Conservation (phyloP, 2,329 filamentous ascomycete genomes). For the Immersiporthe knoxdaviesiana region DNA sequence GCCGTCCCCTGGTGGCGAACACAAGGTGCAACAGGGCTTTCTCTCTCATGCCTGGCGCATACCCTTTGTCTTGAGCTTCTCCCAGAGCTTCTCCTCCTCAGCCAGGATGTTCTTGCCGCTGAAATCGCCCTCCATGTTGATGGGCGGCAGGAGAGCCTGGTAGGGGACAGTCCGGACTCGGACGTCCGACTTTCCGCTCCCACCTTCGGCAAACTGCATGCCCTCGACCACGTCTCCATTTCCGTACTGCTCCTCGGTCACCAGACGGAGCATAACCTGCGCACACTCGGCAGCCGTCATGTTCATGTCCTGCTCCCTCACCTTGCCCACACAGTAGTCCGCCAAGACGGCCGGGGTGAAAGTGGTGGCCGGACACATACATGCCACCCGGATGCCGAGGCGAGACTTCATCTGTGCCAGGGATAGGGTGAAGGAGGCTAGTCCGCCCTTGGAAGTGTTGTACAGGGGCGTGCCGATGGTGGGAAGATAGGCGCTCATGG, state of each 20-base stretch:
- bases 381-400: constrained; percentile 21
- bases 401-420: constrained; percentile 27
- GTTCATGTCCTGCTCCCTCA: constrained; percentile 25
- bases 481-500: constrained; percentile 17
- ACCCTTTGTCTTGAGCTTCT: constrained; percentile 28
- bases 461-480: constrained; percentile 25
- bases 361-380: constrained; percentile 27
- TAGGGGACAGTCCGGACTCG: constrained; percentile 23
- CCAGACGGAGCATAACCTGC: constrained; percentile 23
- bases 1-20: neutral
- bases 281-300: constrained; percentile 27
- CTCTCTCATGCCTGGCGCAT: neutral
- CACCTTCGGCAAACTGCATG: constrained; percentile 24
- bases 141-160: constrained; percentile 22
- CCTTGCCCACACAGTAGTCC: constrained; percentile 26
- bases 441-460: constrained; percentile 33
- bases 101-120: constrained; percentile 30
- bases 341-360: constrained; percentile 25
- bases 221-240: constrained; percentile 26
- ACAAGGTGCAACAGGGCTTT: no score
- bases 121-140: constrained; percentile 26
- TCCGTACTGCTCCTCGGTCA: constrained; percentile 25
- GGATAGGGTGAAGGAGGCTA: constrained; percentile 28
- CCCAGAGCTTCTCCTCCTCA: constrained; percentile 30
- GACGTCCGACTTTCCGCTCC: constrained; percentile 21